phyloP scores from a whole-genome alignment of 176 grass and related monocot species.

The Microstegium vimineum region DNA sequence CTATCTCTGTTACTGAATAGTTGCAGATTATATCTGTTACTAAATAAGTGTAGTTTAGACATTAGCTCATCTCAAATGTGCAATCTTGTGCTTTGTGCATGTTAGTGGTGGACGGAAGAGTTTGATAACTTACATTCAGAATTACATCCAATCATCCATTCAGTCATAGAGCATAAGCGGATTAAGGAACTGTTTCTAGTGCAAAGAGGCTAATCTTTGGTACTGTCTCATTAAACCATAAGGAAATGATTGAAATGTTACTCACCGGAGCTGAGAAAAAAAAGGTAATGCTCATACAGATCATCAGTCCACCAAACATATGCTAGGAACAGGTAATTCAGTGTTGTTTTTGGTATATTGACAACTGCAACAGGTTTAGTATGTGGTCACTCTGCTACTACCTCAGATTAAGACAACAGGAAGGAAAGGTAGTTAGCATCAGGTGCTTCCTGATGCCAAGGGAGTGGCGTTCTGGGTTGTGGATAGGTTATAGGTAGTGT shows the following conservation, averaged over 20 bases:
- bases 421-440: background rate
- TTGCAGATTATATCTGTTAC: background rate
- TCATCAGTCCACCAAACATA: background rate
- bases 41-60: background rate
- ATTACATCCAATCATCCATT: background rate
- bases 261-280: background rate
- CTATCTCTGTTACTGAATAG: background rate
- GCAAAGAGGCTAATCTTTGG: background rate
- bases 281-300: background rate
- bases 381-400: background rate
- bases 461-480: background rate
- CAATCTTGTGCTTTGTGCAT: conserved; percentile 7
- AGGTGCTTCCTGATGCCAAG: background rate
- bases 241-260: conserved; percentile 2
- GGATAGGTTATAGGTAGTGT: background rate
- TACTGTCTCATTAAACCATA: background rate
- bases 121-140: background rate
- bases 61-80: background rate
- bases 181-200: conserved; percentile 1
- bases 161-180: background rate
- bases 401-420: background rate
- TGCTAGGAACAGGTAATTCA: no score
- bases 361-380: background rate
- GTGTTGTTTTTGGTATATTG: background rate
- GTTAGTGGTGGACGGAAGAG: background rate